Evolutionary conservation across 169 alveolate genomes (phyloP).

Genomic region (Theileria luwenshuni): DNA sequence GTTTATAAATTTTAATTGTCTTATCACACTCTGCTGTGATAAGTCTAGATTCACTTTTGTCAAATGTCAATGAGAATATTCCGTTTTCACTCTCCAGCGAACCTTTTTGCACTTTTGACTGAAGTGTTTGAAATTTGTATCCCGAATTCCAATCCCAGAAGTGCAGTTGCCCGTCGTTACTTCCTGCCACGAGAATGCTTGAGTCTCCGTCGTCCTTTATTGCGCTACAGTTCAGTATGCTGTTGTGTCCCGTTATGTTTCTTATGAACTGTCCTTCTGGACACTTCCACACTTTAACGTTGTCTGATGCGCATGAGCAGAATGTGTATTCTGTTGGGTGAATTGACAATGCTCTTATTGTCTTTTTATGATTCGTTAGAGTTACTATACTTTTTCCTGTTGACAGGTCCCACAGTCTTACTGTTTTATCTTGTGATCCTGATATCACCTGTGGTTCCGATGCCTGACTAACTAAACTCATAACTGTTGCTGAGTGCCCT

Average conservation of each 20-base stretch:
- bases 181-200: constrained; percentile 92
- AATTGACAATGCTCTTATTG: constrained; percentile 91
- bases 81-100: constrained; percentile 95
- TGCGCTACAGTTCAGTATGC: constrained; percentile 91
- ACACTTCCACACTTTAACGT: constrained; percentile 93
- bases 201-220: constrained; percentile 84
- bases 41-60: constrained; percentile 91
- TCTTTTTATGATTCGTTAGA: constrained; percentile 96
- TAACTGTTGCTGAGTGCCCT: constrained; percentile 95
- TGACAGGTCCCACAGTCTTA: constrained; percentile 96
- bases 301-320: constrained; percentile 96
- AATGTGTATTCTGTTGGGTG: constrained; percentile 96
- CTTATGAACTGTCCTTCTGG: constrained; percentile 83
- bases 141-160: constrained; percentile 98
- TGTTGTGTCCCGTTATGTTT: constrained; percentile 84
- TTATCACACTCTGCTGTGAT: constrained; percentile 98
- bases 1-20: constrained; percentile 91
- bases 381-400: constrained; percentile 93
- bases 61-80: constrained; percentile 91
- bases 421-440: constrained; percentile 94
- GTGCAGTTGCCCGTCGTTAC: constrained; percentile 93
- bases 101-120: constrained; percentile 93
- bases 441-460: constrained; percentile 96
- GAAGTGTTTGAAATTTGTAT: constrained; percentile 89
- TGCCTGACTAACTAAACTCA: constrained; percentile 87